phyloP scores from a whole-genome alignment of 75 land plant genomes.

The Isoetes taiwanensis region DNA sequence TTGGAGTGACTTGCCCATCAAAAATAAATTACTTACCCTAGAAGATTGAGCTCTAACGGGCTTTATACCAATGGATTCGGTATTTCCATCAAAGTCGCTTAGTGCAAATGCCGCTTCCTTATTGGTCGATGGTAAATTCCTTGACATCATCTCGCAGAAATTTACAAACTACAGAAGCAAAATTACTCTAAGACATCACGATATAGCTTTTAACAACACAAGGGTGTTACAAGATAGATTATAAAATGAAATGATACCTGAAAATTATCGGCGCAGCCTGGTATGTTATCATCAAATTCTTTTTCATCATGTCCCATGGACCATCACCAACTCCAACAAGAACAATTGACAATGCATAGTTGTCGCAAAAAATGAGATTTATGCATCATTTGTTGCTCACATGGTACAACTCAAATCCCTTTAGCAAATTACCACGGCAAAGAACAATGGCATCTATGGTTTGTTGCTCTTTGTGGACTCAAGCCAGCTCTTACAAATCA shows the following conservation, averaged over 20 bases:
- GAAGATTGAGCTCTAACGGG: too few species aligned
- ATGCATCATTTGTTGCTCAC: too few species aligned
- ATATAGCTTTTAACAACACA: neutral
- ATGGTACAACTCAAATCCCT: neutral
- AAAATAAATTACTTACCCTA: too few species aligned
- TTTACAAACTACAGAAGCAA: neutral
- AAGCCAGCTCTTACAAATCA: constrained; percentile 34
- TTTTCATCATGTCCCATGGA: constrained; percentile 75
- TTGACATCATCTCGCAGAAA: constrained; percentile 2
- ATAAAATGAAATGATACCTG: constrained; percentile 34
- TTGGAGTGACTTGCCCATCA: too few species aligned
- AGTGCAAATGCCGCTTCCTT: constrained; percentile 6
- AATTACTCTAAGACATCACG: neutral
- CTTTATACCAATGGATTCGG: too few species aligned
- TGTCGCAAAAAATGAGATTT: constrained; percentile 21
- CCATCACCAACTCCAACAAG: constrained; percentile 90
- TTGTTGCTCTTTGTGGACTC: constrained; percentile 57
- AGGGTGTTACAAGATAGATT: too few species aligned
- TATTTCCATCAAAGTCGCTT: neutral
- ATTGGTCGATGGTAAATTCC: neutral
- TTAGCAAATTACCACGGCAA: too few species aligned
- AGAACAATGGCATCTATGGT: constrained; percentile 66
- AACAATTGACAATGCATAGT: constrained; percentile 72
- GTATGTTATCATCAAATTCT: constrained; percentile 71
- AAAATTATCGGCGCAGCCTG: constrained; percentile 54